Evolutionary conservation across 2,329 filamentous ascomycete species (phyloP), one percentile per base, ranked within the genome.

Genomic region (Cytospora schulzeri): DNA sequence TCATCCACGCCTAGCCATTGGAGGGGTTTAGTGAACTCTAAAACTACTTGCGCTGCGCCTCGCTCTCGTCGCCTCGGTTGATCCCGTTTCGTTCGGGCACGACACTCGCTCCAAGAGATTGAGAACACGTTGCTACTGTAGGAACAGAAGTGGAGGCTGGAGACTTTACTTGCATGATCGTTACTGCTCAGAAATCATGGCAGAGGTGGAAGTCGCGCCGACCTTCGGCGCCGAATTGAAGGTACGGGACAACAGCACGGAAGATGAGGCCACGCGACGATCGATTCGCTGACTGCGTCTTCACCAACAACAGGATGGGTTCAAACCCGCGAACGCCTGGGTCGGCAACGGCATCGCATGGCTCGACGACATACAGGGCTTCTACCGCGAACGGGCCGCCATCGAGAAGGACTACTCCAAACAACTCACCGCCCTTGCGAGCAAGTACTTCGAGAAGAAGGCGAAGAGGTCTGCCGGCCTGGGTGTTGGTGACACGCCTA

Each of bases 361-460:
- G 94, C 88, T 99, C 66, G 94, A 97, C 73, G 95, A 99, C 72
- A 91, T 99, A 68, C 92, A 99, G 77, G 89, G 92, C 74, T 99
- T 98, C 81, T 99, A 98, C 82, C 91, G 95, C 69, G 95, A 99
- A 78, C 88, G 96, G 64, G 92, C 92, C 74, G 88, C 82, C 41
- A 97, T 99, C 76, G 95, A 99, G 80, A 97, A 97, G 79, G 96
- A 99, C 76, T 98, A 99, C 77, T 91, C 92, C 72, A 85, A 90
- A 68, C 98, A 94, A 78, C 87, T 99, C 69, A 91, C 87, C 70
- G 88, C 88, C 2, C 82, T 99, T 58, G 95, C 94, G 62, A 96
- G 95, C 81, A 97, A 95, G 76, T 98, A 97, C 81, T 95, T 92
- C 74, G 96, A 99, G 41, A 77, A 96, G 82, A 99, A 98, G 82